Percentiles rank a stretch among this genome's conserved stretches.
phyloP scores from a whole-genome alignment of 1,139 yeast genomes.

The Eremothecium gossypii region DNA sequence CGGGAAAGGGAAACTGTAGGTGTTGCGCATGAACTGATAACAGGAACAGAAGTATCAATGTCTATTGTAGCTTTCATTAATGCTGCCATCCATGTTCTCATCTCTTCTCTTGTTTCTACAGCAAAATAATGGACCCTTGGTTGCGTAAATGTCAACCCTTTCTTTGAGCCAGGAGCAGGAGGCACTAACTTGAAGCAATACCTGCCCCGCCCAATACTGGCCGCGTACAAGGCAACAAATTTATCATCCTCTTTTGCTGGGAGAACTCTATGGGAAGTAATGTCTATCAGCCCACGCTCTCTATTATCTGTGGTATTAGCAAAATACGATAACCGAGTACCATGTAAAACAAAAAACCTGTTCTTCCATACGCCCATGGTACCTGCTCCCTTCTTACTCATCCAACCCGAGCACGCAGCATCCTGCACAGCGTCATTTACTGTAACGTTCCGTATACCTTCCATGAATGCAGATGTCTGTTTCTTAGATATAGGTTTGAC shows the following conservation, averaged over 20 bases:
- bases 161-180: constrained; percentile 94
- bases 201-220: constrained; percentile 86
- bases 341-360: constrained; percentile 82
- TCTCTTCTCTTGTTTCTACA: constrained; percentile 80
- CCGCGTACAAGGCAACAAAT: constrained; percentile 77
- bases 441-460: constrained; percentile 70
- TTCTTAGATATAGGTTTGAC: constrained; percentile 34
- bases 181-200: constrained; percentile 90
- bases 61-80: constrained; percentile 94
- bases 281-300: constrained; percentile 90
- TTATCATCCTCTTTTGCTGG: constrained; percentile 70
- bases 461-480: constrained; percentile 85
- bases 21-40: constrained; percentile 87
- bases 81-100: constrained; percentile 94
- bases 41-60: constrained; percentile 86
- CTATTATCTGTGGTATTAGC: constrained; percentile 67
- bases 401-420: constrained; percentile 85
- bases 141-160: constrained; percentile 92
- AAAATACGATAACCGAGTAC: constrained; percentile 86
- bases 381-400: constrained; percentile 83
- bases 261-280: constrained; percentile 86
- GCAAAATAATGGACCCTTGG: constrained; percentile 96
- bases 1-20: constrained; percentile 82
- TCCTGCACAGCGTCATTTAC: constrained; percentile 72
- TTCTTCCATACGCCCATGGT: constrained; percentile 88